Conservation (phyloP, 2,329 filamentous ascomycete species). For the Pseudogymnoascus verrucosus region DNA sequence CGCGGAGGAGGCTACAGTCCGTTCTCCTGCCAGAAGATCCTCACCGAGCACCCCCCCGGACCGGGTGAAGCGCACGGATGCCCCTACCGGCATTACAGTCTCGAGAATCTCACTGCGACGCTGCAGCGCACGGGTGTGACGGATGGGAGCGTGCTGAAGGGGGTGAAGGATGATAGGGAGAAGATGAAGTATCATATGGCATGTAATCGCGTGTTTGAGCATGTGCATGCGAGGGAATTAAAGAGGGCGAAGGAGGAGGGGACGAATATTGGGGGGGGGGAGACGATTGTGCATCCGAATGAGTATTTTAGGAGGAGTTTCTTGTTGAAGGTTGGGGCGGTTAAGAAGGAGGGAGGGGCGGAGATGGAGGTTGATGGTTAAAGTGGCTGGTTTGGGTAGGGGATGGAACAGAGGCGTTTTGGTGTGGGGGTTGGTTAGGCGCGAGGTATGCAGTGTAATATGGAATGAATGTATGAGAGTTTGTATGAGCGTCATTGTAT, state of each 20-base stretch:
- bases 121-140: conserved; percentile 71
- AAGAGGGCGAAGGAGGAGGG: conserved; percentile 68
- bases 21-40: conserved; percentile 89
- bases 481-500: not conserved
- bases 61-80: conserved; percentile 91
- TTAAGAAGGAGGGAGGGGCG: not conserved
- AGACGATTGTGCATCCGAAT: conserved; percentile 95
- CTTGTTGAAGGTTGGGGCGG: conserved; percentile 53
- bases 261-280: conserved; percentile 63
- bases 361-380: not conserved
- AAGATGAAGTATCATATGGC: conserved; percentile 89
- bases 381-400: not conserved
- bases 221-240: conserved; percentile 70
- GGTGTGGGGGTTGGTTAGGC: not conserved
- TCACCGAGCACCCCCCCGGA: conserved; percentile 80
- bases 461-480: not conserved
- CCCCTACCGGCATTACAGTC: conserved; percentile 84
- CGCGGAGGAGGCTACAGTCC: conserved; percentile 82
- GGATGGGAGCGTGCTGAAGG: conserved; percentile 69
- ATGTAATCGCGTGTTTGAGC: conserved; percentile 91
- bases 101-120: conserved; percentile 74
- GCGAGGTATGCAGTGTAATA: not conserved
- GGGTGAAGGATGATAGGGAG: conserved; percentile 81
- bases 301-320: conserved; percentile 97
- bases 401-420: not conserved